phyloP scores from a whole-genome alignment of 495 filamentous ascomycete genomes.

The Pyrenopolyporus hunteri region DNA sequence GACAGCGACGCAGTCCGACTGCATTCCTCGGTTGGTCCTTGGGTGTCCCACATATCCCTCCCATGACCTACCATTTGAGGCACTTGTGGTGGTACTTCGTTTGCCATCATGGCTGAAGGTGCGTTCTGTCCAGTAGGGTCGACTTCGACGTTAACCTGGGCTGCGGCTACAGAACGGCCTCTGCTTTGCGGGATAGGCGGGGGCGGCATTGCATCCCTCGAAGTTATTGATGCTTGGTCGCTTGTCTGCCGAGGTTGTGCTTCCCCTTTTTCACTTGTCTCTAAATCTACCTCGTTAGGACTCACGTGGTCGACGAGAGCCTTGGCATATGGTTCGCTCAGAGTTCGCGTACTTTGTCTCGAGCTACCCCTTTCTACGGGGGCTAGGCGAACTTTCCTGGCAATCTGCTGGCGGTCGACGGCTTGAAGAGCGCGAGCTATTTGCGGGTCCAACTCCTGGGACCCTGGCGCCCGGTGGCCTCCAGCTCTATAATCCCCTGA shows the following conservation, averaged over 20 bases:
- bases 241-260: not conserved
- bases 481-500: not conserved
- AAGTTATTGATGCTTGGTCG: constrained; percentile 18
- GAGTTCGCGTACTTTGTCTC: not conserved
- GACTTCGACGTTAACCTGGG: not conserved
- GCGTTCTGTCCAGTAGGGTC: not conserved
- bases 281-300: not conserved
- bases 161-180: not conserved
- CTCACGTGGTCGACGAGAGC: not conserved
- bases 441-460: not conserved
- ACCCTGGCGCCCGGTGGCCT: not conserved
- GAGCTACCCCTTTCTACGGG: not conserved
- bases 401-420: constrained; percentile 15
- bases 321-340: not conserved
- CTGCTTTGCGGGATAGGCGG: constrained; percentile 26
- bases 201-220: constrained; percentile 42
- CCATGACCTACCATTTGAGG: not conserved
- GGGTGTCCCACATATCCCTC: not conserved
- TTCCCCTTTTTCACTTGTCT: not conserved
- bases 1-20: not conserved
- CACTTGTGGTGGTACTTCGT: not conserved
- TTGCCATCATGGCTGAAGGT: not conserved
- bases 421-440: not conserved
- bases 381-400: not conserved
- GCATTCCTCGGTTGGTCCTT: not conserved